Evolutionary conservation across 371 early-diverging fungal genomes (phyloP).

Genomic region (Smittium culicis): DNA sequence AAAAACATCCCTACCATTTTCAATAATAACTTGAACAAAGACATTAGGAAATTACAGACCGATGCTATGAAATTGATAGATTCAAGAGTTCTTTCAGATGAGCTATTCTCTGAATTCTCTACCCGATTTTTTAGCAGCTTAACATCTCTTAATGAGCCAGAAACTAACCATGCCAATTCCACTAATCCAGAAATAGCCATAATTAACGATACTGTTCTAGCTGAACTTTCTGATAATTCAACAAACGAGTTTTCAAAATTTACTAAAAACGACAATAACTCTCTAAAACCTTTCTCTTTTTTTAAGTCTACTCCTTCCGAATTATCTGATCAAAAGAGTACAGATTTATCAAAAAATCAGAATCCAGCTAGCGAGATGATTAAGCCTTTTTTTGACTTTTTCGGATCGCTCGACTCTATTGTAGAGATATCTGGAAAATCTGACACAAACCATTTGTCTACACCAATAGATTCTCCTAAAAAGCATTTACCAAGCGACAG

Average conservation of each 20-base stretch:
- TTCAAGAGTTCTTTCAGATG: constrained; percentile 22
- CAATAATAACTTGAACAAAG: constrained; percentile 1
- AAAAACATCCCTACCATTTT: constrained; percentile 26
- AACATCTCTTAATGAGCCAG: constrained; percentile 8
- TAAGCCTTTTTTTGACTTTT: not conserved
- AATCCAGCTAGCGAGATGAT: not conserved
- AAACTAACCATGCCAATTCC: not conserved
- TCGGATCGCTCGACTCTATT: not conserved
- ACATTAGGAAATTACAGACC: constrained; percentile 14
- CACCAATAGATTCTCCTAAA: not conserved
- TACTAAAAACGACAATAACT: not conserved
- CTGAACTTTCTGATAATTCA: no score
- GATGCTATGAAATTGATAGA: constrained; percentile 12
- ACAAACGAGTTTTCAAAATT: not conserved
- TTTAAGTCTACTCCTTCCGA: not conserved
- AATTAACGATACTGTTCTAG: not conserved
- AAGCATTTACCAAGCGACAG: not conserved
- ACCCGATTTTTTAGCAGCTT: constrained; percentile 22
- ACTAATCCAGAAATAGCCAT: not conserved
- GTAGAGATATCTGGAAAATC: not conserved
- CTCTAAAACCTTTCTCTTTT: no score
- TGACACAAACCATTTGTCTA: not conserved
- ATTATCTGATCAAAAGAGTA: not conserved
- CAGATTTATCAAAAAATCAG: not conserved
- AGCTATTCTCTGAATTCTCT: constrained; percentile 27